A percentile compares a stretch with the other conserved stretches of the same genome.
Conservation (phyloP, 1,284 basidiomycete genomes). For the Sanghuangporus weigelae region DNA sequence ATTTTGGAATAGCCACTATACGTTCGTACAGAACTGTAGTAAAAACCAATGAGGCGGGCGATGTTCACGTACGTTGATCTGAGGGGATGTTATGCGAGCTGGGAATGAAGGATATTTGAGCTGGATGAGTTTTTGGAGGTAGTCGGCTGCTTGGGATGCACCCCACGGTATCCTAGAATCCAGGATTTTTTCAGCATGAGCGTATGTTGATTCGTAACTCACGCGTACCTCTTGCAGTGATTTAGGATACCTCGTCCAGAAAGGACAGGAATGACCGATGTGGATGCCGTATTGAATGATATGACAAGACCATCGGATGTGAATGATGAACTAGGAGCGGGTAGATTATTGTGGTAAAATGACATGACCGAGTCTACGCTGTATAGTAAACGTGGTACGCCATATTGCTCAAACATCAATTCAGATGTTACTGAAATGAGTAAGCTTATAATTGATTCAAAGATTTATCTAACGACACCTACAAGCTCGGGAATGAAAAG, state of each 20-base stretch:
- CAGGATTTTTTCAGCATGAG: not conserved
- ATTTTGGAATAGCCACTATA: slow-evolving; percentile 84
- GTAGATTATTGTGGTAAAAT: slow-evolving; percentile 72
- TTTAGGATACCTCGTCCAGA: slow-evolving; percentile 76
- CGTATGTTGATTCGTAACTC: not conserved
- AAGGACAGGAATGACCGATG: slow-evolving; percentile 83
- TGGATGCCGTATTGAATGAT: slow-evolving; percentile 82
- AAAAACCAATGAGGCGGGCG: not conserved
- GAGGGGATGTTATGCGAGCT: slow-evolving; percentile 40
- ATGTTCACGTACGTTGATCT: slow-evolving; percentile 36
- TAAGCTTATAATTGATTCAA: slow-evolving; percentile 17
- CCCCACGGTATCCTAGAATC: slow-evolving; percentile 85
- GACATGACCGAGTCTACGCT: slow-evolving; percentile 93
- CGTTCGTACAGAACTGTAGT: not conserved
- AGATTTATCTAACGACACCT: slow-evolving; percentile 6
- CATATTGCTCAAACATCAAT: slow-evolving; percentile 93
- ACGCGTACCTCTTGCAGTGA: slow-evolving; percentile 75
- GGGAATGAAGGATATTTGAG: slow-evolving; percentile 94
- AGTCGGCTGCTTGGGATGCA: slow-evolving; percentile 83
- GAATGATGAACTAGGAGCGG: slow-evolving; percentile 35
- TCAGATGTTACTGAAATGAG: slow-evolving; percentile 81
- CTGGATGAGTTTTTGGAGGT: slow-evolving; percentile 88
- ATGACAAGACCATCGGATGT: slow-evolving; percentile 72
- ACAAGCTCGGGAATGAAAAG: slow-evolving; percentile 85
- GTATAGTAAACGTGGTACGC: slow-evolving; percentile 82